Base-by-base conservation (phyloP, 2,329 filamentous ascomycete genomes). In the Dactylellina sp. region DNA sequence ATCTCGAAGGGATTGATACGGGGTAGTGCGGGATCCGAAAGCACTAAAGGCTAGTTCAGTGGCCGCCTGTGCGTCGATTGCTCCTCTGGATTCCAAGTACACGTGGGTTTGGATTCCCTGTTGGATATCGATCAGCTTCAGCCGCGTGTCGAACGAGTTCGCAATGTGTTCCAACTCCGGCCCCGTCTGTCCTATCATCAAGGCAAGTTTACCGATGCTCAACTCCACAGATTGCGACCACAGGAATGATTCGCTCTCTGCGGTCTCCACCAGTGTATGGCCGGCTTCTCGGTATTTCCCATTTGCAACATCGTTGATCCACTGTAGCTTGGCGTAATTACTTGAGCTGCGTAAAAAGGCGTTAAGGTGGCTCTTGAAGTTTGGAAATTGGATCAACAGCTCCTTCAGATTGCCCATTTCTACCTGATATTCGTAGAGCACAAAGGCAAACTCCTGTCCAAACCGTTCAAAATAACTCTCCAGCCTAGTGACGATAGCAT, bases 141-240 rank as follows among this genome's bases (percentile, higher is more conserved):
- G 84, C 77, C 89, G 86, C 61, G 85, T 84, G 64, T 92, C 86
- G 44, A 91, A 85, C 49, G 84, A 84, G 12, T 82, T 82, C 11
- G 88, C 79, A 50, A 82, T 81, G 44, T 82, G 81, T 28, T 86
- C 82, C 28, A 72, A 37, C 32, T 56, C 60, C 3, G 82, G 82
- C 59, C 75, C 81, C 78, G 40, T 80, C 78, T 75, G 85, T 82
- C 64, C 84, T 80, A 60, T 80, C 79, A 62, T 82, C 79, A 55
- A 79, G 14, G 89, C 87, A 50, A 99, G 85, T 81, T 97, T 98
- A 37, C 91, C 91, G 40, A 99, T 85, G 71, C 92, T 96, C 24
- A 98, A 84, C 81, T 98, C 91, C 35, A 97, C 91, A 81, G 96
- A 95, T 83, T 96, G 96, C 82, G 88, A 92, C 94, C 94, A 98